A percentile compares a stretch with the other conserved stretches of the same genome.
phyloP scores from a whole-genome alignment of 768 basidiomycete genomes.

The Hygrophorus pudorinus region DNA sequence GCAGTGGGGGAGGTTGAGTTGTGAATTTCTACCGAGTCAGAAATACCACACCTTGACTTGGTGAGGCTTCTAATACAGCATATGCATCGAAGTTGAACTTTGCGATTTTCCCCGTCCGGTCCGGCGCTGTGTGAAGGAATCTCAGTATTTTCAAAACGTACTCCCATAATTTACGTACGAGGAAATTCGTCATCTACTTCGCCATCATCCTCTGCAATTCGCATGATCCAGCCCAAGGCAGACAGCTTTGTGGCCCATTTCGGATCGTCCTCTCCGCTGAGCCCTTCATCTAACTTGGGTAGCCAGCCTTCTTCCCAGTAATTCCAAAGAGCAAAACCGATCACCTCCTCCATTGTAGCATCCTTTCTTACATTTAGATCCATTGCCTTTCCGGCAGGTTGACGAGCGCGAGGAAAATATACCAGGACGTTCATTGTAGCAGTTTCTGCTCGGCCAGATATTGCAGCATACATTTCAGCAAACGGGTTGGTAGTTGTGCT shows the following conservation, averaged over 20 bases:
- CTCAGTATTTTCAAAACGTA: constrained; percentile 1
- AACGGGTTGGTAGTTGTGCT: constrained; percentile 74
- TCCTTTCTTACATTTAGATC: constrained; percentile 74
- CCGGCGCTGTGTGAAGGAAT: constrained; percentile 58
- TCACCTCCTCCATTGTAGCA: constrained; percentile 89
- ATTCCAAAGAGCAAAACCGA: constrained; percentile 85
- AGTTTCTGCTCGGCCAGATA: constrained; percentile 65
- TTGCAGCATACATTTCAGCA: constrained; percentile 75
- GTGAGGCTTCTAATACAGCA: constrained; percentile 72
- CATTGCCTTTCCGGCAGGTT: constrained; percentile 50
- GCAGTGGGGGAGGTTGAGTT: constrained; percentile 16
- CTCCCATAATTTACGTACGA: constrained; percentile 42
- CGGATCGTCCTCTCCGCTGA: constrained; percentile 51
- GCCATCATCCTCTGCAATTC: constrained; percentile 94
- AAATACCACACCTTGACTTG: constrained; percentile 46
- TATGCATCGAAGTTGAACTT: constrained; percentile 90
- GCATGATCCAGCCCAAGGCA: constrained; percentile 83
- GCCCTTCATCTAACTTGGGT: constrained; percentile 64
- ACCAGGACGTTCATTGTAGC: constrained; percentile 59
- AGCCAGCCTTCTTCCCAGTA: constrained; percentile 86
- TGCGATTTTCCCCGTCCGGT: constrained; percentile 72
- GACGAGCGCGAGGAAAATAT: constrained; percentile 74
- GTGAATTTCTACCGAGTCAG: constrained; percentile 1
- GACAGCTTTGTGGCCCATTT: constrained; percentile 50
- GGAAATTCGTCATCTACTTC: constrained; percentile 99